Evolutionary conservation across 441 rosid species (phyloP).

Genomic region (Adansonia rubrostipa): DNA sequence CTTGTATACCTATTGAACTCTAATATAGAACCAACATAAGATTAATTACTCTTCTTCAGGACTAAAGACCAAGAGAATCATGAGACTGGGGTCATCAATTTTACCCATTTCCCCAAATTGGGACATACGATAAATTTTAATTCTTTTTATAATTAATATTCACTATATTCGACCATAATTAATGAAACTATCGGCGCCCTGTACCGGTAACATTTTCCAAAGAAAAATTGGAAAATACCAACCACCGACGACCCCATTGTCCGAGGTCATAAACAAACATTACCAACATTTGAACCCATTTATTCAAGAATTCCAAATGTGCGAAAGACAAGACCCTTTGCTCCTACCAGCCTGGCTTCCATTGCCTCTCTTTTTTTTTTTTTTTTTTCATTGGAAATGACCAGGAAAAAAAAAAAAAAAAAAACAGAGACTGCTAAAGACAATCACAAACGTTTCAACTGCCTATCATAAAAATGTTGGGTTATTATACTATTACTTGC

Average conservation of each 20-base stretch:
- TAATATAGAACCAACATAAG: too few species aligned
- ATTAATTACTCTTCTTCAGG: too few species aligned
- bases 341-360: conserved; percentile 16
- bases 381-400: not conserved
- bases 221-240: not conserved
- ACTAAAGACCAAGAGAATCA: too few species aligned
- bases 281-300: not conserved
- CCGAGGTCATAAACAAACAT: not conserved
- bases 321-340: not conserved
- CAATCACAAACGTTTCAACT: not conserved
- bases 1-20: too few species aligned
- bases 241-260: conserved; percentile 15
- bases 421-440: not conserved
- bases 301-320: conserved; percentile 6
- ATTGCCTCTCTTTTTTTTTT: not conserved
- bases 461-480: not conserved
- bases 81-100: conserved; percentile 29
- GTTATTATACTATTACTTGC: not conserved
- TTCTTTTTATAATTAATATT: too few species aligned
- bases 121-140: not conserved
- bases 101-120: not conserved
- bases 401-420: not conserved
- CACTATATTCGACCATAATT: too few species aligned
- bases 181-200: too few species aligned
- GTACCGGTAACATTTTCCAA: not conserved